These are phyloP conservation scores for Coniochaeta ligniaria DNA, from an alignment of 2,329 filamentous ascomycete genomes.

Conservation along the genomic window DNA sequence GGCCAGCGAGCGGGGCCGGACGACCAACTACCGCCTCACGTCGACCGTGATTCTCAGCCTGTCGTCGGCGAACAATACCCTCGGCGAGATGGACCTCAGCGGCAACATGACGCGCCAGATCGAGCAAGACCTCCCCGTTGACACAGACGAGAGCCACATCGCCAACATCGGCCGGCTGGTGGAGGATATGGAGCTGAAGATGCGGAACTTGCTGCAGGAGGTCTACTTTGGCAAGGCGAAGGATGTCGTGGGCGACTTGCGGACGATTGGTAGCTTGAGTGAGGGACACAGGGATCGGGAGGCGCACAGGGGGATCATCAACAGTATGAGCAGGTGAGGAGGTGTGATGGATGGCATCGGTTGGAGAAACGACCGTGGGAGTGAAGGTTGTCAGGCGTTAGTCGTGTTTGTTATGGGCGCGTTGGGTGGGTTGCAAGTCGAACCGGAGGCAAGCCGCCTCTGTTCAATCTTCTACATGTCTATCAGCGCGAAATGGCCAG, in stretches of 20 bases:
- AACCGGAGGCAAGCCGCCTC: background rate
- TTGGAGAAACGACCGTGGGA: background rate
- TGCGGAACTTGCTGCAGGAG: conserved; percentile 96
- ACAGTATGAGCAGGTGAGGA: conserved; percentile 43
- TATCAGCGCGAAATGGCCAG: background rate
- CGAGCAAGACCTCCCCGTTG: conserved; percentile 83
- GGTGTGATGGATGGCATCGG: background rate
- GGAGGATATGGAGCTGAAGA: conserved; percentile 99
- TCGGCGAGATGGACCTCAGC: conserved; percentile 85
- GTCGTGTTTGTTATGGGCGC: background rate
- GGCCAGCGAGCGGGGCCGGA: conserved; percentile 83
- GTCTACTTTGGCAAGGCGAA: conserved; percentile 99
- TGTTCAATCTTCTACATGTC: background rate
- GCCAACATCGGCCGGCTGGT: conserved; percentile 90
- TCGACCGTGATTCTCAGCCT: conserved; percentile 93
- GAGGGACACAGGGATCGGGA: conserved; percentile 79
- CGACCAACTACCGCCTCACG: conserved; percentile 94
- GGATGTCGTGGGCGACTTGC: conserved; percentile 92
- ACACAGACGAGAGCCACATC: conserved; percentile 88
- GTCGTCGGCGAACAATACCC: conserved; percentile 54
- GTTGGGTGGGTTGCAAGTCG: background rate
- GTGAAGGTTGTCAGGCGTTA: background rate
- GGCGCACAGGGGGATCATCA: conserved; percentile 83
- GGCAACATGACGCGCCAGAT: conserved; percentile 98
- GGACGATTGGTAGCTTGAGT: conserved; percentile 78